Evolutionary conservation across 768 basidiomycete species (phyloP).

Genomic region (Kondoa subrosea): DNA sequence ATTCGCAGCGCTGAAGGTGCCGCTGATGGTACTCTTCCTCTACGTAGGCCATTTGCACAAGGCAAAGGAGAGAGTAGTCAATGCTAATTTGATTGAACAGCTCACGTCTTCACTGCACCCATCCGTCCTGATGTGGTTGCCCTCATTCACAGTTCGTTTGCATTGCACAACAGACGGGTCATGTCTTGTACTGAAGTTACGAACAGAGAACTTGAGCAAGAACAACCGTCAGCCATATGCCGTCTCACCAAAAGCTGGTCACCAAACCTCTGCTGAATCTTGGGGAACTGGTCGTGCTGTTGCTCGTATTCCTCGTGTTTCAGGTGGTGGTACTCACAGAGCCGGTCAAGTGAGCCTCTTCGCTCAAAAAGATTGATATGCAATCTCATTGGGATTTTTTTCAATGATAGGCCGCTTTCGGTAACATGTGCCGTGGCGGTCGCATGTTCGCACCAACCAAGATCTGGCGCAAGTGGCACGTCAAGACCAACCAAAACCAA

Average conservation of each 20-base stretch:
- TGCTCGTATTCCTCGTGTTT: slow-evolving; percentile 99
- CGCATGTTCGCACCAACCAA: slow-evolving; percentile 99
- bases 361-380: slow-evolving; percentile 8
- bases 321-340: slow-evolving; percentile 94
- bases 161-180: not conserved
- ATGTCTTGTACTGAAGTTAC: slow-evolving; percentile 16
- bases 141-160: slow-evolving; percentile 79
- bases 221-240: slow-evolving; percentile 94
- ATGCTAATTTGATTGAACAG: not conserved
- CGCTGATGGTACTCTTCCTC: not conserved
- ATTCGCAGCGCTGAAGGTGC: slow-evolving; percentile 1
- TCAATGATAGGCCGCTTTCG: slow-evolving; percentile 67
- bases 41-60: not conserved
- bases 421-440: slow-evolving; percentile 99
- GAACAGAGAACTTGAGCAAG: slow-evolving; percentile 87
- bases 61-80: not conserved
- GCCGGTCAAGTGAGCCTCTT: slow-evolving; percentile 62
- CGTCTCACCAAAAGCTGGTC: slow-evolving; percentile 92
- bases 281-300: slow-evolving; percentile 99
- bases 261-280: slow-evolving; percentile 96
- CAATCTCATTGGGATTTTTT: not conserved
- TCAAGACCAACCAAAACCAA: slow-evolving; percentile 99
- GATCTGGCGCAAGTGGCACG: slow-evolving; percentile 99
- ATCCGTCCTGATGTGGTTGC: slow-evolving; percentile 97
- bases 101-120: slow-evolving; percentile 79